phyloP scores from a whole-genome alignment of 176 grass and related monocot species.

The Canna indica region DNA sequence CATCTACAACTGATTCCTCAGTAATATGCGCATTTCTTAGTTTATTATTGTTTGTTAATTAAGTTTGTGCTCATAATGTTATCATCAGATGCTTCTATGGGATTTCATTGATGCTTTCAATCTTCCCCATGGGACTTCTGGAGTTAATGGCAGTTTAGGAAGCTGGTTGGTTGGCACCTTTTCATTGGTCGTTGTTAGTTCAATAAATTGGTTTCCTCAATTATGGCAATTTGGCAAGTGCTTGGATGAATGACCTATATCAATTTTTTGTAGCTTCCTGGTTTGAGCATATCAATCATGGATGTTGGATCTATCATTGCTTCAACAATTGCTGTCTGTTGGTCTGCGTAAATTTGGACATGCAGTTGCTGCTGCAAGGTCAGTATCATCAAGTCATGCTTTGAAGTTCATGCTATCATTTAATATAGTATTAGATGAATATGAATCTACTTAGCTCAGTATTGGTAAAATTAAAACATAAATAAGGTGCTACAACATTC shows the following conservation, averaged over 20 bases:
- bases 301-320: slow-evolving; percentile 43
- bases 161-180: slow-evolving; percentile 23
- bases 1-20: no score
- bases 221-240: background rate
- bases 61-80: slow-evolving; percentile 1
- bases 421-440: no score
- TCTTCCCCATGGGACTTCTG: slow-evolving; percentile 27
- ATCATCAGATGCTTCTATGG: slow-evolving; percentile 63
- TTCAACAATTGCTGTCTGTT: slow-evolving; percentile 74
- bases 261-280: slow-evolving; percentile 41
- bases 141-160: slow-evolving; percentile 47
- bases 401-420: background rate
- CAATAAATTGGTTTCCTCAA: background rate
- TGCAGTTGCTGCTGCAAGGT: slow-evolving; percentile 88
- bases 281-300: slow-evolving; percentile 43
- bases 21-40: background rate
- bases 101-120: slow-evolving; percentile 30
- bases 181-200: slow-evolving; percentile 21
- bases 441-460: no score
- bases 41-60: slow-evolving; percentile 5
- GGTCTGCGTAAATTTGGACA: slow-evolving; percentile 91
- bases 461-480: no score
- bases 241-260: slow-evolving; percentile 7
- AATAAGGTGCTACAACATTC: no score
- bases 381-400: slow-evolving; percentile 7